Conservation (phyloP, 257 asterid species). For the Lavandula angustifolia region DNA sequence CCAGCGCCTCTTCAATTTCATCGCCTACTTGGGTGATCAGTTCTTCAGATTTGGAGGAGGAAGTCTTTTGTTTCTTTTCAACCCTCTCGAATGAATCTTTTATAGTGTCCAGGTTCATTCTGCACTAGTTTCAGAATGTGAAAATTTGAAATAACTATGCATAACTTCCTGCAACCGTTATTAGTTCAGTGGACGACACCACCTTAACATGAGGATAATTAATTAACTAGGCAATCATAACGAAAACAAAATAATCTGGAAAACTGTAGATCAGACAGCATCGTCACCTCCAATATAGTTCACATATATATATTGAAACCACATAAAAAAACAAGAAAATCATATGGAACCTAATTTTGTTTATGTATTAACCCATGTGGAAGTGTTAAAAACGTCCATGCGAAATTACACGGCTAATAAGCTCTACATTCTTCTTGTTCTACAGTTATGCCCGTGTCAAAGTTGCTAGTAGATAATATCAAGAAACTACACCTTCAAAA, state of each 20-base stretch:
- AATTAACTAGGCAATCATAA: background rate
- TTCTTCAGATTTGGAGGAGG: slow-evolving; percentile 48
- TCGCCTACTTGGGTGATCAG: slow-evolving; percentile 48
- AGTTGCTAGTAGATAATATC: background rate
- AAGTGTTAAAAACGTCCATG: background rate
- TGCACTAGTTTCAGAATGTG: slow-evolving; percentile 25
- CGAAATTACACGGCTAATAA: background rate
- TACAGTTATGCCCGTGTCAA: slow-evolving; percentile 13
- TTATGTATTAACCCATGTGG: background rate
- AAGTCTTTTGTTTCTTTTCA: slow-evolving; percentile 57
- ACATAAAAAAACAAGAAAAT: slow-evolving; percentile 14
- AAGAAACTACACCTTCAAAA: background rate
- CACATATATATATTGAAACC: background rate
- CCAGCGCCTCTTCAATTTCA: slow-evolving; percentile 53
- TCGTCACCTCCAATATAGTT: slow-evolving; percentile 5
- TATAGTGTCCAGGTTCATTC: slow-evolving; percentile 49
- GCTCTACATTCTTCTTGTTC: background rate
- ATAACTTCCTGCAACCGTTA: background rate
- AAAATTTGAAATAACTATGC: background rate
- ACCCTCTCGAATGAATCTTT: slow-evolving; percentile 57
- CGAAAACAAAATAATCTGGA: background rate
- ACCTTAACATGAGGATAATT: background rate
- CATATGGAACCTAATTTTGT: background rate
- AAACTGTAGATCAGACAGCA: background rate
- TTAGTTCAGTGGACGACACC: background rate